Conservation (phyloP, 2,329 filamentous ascomycete species). For the Xylaria sp. region DNA sequence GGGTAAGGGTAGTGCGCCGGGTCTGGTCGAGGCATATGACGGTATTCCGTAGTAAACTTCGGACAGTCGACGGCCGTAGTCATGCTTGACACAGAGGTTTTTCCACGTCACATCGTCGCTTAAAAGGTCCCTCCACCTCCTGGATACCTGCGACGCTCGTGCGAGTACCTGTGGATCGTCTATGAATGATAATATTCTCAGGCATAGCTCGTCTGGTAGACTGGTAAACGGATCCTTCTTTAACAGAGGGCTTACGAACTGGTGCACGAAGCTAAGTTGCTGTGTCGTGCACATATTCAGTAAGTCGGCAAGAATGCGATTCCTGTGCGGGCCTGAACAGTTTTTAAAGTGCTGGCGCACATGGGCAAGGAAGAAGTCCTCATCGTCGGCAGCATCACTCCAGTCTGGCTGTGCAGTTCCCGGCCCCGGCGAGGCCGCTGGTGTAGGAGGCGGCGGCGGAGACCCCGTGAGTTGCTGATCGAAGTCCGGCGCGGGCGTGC, state of each 20-base stretch:
- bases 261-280: slow-evolving; percentile 92
- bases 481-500: slow-evolving; percentile 64
- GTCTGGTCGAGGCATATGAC: slow-evolving; percentile 37
- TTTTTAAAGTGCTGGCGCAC: slow-evolving; percentile 80
- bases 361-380: slow-evolving; percentile 80
- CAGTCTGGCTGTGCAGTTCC: slow-evolving; percentile 68
- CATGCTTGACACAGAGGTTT: slow-evolving; percentile 92
- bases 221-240: slow-evolving; percentile 96
- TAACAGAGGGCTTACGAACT: slow-evolving; percentile 89
- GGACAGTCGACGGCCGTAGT: slow-evolving; percentile 69
- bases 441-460: slow-evolving; percentile 66
- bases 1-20: slow-evolving; percentile 37
- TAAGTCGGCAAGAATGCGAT: slow-evolving; percentile 82
- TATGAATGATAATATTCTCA: slow-evolving; percentile 91
- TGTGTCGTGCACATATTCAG: slow-evolving; percentile 94
- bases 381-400: slow-evolving; percentile 76
- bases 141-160: slow-evolving; percentile 93
- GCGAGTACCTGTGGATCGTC: slow-evolving; percentile 95
- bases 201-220: slow-evolving; percentile 88
- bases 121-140: slow-evolving; percentile 88
- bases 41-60: slow-evolving; percentile 47
- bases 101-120: slow-evolving; percentile 99
- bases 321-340: slow-evolving; percentile 74
- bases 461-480: slow-evolving; percentile 64
- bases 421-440: slow-evolving; percentile 66